Conservation (phyloP, 768 basidiomycete species). For the Clathrus columnatus region DNA sequence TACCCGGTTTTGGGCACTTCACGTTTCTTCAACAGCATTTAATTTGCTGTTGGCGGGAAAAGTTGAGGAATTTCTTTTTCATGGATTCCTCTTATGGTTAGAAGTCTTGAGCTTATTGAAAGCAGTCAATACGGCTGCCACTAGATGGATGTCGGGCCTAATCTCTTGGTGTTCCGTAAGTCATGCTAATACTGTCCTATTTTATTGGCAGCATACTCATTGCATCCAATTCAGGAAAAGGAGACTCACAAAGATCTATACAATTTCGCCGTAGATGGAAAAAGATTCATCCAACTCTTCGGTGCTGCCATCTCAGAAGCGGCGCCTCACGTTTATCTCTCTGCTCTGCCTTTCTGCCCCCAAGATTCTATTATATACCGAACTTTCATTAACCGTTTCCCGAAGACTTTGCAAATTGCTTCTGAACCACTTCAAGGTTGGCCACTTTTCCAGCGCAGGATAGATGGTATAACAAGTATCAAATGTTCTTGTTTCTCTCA, state of each 20-base stretch:
- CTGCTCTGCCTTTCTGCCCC: neutral
- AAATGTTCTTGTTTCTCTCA: too few relatives aligned
- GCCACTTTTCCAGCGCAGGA: too few relatives aligned
- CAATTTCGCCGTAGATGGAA: neutral
- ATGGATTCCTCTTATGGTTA: too few relatives aligned
- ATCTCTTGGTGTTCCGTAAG: neutral
- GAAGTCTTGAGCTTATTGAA: too few relatives aligned
- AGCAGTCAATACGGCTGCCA: neutral
- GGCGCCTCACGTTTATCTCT: neutral
- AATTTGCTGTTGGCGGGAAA: too few relatives aligned
- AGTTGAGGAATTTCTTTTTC: too few relatives aligned
- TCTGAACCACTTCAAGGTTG: too few relatives aligned
- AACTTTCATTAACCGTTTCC: neutral
- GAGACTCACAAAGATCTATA: neutral
- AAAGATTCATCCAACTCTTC: neutral
- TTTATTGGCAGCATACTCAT: neutral
- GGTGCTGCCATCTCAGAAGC: neutral
- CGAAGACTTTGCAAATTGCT: neutral
- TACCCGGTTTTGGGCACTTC: too few relatives aligned
- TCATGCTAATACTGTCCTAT: neutral
- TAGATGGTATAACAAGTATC: too few relatives aligned
- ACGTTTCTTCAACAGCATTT: too few relatives aligned
- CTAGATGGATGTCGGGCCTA: neutral
- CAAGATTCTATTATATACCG: neutral
- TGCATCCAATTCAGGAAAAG: neutral